Conservation (phyloP, 2,329 filamentous ascomycete species). For the Stachybotrys chlorohalonatus region DNA sequence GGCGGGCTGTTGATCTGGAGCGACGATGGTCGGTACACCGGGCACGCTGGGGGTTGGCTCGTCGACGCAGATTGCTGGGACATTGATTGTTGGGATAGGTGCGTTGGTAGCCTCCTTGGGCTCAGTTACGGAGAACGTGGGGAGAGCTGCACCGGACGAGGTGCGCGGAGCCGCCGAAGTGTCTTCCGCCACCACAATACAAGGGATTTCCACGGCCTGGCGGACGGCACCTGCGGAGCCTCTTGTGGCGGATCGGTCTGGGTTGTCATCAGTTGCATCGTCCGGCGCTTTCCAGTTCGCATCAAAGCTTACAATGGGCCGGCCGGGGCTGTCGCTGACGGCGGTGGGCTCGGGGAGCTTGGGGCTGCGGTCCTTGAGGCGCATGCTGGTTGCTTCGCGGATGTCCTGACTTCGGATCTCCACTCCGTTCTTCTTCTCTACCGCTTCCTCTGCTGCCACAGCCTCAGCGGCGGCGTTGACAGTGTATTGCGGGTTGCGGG, state of each 20-base stretch:
- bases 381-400: conserved; percentile 82
- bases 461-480: conserved; percentile 44
- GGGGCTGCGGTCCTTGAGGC: conserved; percentile 72
- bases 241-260: conserved; percentile 24
- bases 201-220: conserved; percentile 37
- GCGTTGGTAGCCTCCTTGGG: conserved; percentile 11
- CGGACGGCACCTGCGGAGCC: conserved; percentile 12
- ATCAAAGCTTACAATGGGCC: conserved; percentile 97
- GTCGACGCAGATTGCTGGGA: conserved; percentile 41
- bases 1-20: conserved; percentile 29
- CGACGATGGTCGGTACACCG: conserved; percentile 37
- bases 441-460: conserved; percentile 26
- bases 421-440: conserved; percentile 63
- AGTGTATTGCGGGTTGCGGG: conserved; percentile 71
- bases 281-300: conserved; percentile 69
- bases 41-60: conserved; percentile 24
- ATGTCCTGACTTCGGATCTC: conserved; percentile 86
- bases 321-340: conserved; percentile 81
- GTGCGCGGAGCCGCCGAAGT: conserved; percentile 21
- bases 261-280: conserved; percentile 58
- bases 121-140: conserved; percentile 25
- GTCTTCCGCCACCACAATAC: conserved; percentile 45
- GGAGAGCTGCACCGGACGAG: conserved; percentile 19
- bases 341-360: conserved; percentile 82
- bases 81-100: conserved; percentile 27